Percentiles rank a stretch among this genome's conserved stretches.
These are phyloP conservation scores for Arthrobotrys musiformis DNA, from an alignment of 2,329 filamentous ascomycete species.

Conservation along the genomic window DNA sequence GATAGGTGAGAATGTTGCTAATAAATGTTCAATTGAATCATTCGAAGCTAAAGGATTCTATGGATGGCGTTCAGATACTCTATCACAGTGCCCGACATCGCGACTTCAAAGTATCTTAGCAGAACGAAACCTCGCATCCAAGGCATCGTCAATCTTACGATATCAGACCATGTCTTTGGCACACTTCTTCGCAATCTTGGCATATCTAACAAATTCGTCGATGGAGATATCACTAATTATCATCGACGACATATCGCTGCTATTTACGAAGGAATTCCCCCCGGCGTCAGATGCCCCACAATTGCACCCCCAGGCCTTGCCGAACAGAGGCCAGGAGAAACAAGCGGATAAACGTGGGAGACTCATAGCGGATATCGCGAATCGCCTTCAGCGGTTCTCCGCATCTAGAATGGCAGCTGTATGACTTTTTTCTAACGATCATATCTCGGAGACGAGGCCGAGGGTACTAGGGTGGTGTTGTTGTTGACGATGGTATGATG, in stretches of 20 bases:
- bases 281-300: constrained; percentile 52
- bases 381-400: constrained; percentile 48
- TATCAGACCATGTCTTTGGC: constrained; percentile 54
- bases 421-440: neutral
- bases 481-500: neutral
- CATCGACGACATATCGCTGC: constrained; percentile 57
- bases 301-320: neutral
- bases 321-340: constrained; percentile 28
- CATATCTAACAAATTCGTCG: constrained; percentile 41
- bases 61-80: constrained; percentile 29
- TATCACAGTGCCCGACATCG: constrained; percentile 39
- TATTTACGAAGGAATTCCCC: constrained; percentile 57
- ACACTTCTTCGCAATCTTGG: constrained; percentile 57
- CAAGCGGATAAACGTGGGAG: constrained; percentile 39
- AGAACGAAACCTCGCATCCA: constrained; percentile 19
- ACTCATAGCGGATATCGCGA: constrained; percentile 45
- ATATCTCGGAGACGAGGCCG: neutral
- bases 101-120: constrained; percentile 24
- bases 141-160: constrained; percentile 38
- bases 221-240: constrained; percentile 51
- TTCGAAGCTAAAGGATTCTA: neutral
- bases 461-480: neutral
- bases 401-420: constrained; percentile 47
- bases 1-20: constrained; percentile 43
- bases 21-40: neutral